These are phyloP conservation scores for Talaromyces sp. DNA, from an alignment of 2,329 filamentous ascomycete species.

Conservation along the genomic window DNA sequence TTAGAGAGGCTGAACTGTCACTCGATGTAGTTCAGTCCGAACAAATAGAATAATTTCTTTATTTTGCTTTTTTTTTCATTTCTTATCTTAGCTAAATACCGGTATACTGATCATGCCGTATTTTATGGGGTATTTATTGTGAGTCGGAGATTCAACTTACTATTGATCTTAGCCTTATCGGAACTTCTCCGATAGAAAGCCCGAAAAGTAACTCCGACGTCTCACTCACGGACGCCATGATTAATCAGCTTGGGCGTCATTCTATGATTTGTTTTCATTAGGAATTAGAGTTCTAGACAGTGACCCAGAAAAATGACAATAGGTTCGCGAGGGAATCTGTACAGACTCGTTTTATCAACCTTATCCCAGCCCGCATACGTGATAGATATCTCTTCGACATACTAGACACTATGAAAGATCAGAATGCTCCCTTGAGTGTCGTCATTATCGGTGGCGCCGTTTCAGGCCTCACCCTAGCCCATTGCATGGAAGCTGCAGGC, in stretches of 20 bases:
- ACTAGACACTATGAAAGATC: neutral
- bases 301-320: neutral
- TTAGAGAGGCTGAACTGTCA: neutral
- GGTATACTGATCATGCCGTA: too few species aligned
- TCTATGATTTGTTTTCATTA: too few species aligned
- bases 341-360: neutral
- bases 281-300: too few species aligned
- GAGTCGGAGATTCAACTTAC: neutral
- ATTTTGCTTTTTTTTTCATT: too few species aligned
- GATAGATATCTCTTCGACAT: neutral
- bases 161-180: neutral
- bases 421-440: neutral
- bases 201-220: neutral
- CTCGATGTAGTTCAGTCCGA: neutral
- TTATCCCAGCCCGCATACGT: too few species aligned
- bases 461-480: neutral
- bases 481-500: neutral
- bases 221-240: neutral
- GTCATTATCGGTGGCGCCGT: neutral
- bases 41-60: too few species aligned
- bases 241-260: too few species aligned
- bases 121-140: too few species aligned
- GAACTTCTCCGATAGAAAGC: neutral
- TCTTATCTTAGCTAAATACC: too few species aligned
- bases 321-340: neutral